Evolutionary conservation across 352 stramenopile genomes (phyloP), one percentile per base, ranked within the genome.

Genomic region (Phytophthora pinifolia): DNA sequence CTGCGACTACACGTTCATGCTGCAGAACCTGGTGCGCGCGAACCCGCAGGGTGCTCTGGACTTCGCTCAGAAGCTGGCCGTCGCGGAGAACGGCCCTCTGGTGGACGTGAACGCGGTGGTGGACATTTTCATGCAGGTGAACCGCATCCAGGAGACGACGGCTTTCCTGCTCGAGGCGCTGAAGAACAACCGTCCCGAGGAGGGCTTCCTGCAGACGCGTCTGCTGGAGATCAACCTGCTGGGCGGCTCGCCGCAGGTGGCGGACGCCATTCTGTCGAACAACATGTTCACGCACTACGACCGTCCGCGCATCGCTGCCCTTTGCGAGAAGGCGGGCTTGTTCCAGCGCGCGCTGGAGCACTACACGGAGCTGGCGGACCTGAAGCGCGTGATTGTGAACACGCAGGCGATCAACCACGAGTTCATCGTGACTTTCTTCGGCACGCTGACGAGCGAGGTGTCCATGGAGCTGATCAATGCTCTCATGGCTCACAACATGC

Each of bases 281-380:
- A 98, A 98, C 71, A 99, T 99, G 81, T 98, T 99, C 65, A 96
- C 92, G 12, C 96, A 99, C 79, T 99, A 99, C 70, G 98, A 99
- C 74, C 84, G 94, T 45, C 74, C 92, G 34, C 95, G 98, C 65
- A 97, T 99, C 50, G 98, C 96, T 58, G 96, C 98, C 59, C 79
- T 99, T 25, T 99, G 96, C 52, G 98, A 99, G 81, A 96, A 98
- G 64, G 93, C 93, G 27, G 97, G 97, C 18, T 89, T 99, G 53
- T 99, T 98, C 86, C 97, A 99, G 83, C 94, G 97, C 52, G 98
- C 98, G 12, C 83, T 99, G 37, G 97, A 99, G 77, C 95, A 99
- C 76, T 99, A 99, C 87, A 99, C 96, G 39, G 97, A 99, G 58
- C 88, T 99, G 33, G 80, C 93, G 20, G 97, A 99, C 66, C 91